phyloP scores from a whole-genome alignment of 1,139 yeast genomes.

The Kazachstania sp. region DNA sequence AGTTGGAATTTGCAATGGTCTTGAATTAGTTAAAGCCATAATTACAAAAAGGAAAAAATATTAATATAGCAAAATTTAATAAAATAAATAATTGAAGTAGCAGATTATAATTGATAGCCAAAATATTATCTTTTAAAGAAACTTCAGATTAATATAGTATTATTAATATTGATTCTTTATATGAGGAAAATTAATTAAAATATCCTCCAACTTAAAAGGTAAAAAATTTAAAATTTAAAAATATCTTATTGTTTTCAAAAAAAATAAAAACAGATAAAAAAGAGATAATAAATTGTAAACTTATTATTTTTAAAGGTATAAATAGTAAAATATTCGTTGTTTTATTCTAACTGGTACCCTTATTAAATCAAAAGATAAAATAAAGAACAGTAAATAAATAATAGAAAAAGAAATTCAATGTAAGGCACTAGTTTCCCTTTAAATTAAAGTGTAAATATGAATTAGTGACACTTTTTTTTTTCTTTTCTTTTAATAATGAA shows the following conservation, averaged over 20 bases:
- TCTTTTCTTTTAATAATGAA: not conserved
- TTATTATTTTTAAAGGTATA: not conserved
- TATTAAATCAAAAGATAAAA: not conserved
- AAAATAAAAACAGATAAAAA: too few species aligned
- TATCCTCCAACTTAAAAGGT: conserved; percentile 13
- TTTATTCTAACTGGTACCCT: too few species aligned
- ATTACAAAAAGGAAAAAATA: not conserved
- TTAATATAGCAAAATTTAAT: not conserved
- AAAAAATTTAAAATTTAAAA: too few species aligned
- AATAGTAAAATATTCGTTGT: too few species aligned
- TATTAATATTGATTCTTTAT: not conserved
- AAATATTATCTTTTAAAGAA: not conserved
- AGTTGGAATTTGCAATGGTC: conserved; percentile 28
- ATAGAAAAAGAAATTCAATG: not conserved
- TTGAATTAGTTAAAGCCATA: conserved; percentile 32
- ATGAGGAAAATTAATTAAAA: conserved; percentile 23
- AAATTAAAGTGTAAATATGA: not conserved
- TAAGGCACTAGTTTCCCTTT: not conserved
- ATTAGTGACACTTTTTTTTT: not conserved
- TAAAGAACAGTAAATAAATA: not conserved
- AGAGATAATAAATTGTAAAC: not conserved
- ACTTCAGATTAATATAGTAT: not conserved
- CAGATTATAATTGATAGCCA: not conserved
- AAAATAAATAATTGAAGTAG: not conserved
- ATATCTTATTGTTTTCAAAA: too few species aligned